Conservation (phyloP, 2,329 filamentous ascomycete species). For the Epichloe coenophiala region DNA sequence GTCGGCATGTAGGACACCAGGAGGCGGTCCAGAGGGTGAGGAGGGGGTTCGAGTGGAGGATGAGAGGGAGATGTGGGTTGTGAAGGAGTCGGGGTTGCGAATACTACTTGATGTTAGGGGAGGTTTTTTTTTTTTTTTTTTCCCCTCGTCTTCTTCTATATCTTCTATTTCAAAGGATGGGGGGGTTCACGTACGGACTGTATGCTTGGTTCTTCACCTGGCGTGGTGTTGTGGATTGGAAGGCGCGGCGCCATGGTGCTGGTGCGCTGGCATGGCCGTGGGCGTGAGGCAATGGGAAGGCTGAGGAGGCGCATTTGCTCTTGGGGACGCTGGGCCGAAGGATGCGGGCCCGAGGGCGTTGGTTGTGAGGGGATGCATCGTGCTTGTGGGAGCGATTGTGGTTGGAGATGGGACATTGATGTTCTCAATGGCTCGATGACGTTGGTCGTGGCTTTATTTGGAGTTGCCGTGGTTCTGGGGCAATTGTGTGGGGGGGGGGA, state of each 20-base stretch:
- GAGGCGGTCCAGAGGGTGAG: slow-evolving; percentile 47
- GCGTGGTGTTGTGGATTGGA: slow-evolving; percentile 5
- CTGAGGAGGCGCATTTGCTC: neutral
- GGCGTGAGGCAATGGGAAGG: neutral
- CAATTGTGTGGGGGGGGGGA: neutral
- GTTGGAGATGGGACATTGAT: neutral
- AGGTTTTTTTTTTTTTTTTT: too few relatives aligned
- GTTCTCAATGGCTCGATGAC: neutral
- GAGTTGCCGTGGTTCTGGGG: neutral
- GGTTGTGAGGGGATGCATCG: neutral
- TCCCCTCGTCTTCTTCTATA: too few relatives aligned
- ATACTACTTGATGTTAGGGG: slow-evolving; percentile 25
- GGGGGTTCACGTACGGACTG: slow-evolving; percentile 7
- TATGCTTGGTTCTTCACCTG: slow-evolving; percentile 11
- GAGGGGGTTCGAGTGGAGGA: slow-evolving; percentile 40
- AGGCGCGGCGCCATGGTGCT: neutral
- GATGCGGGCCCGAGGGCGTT: neutral
- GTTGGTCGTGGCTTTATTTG: neutral
- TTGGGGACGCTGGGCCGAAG: neutral
- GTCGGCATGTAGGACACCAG: slow-evolving; percentile 41
- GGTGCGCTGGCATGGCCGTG: neutral
- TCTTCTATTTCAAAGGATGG: neutral
- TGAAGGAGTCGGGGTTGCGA: slow-evolving; percentile 39
- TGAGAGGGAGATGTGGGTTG: slow-evolving; percentile 41
- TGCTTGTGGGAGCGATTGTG: neutral